Evolutionary conservation across 176 grass and related monocot genomes (phyloP).

Genomic region (Urochloa ruziziensis): DNA sequence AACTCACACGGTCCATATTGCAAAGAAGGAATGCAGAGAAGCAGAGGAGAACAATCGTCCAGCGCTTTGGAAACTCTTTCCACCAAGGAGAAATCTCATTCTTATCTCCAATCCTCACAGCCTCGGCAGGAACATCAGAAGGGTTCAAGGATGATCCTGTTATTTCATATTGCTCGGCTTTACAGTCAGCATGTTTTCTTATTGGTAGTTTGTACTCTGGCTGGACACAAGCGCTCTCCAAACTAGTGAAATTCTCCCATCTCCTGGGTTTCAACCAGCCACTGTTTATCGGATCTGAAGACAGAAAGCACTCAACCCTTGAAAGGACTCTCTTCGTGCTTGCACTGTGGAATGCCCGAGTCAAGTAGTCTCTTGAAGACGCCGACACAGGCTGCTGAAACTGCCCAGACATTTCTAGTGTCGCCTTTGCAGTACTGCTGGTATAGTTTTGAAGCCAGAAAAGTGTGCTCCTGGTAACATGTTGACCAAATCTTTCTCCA

Average conservation of each 20-base stretch:
- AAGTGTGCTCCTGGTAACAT: conserved; percentile 36
- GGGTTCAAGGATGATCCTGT: conserved; percentile 50
- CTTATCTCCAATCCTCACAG: conserved; percentile 43
- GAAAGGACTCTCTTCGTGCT: conserved; percentile 31
- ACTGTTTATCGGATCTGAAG: conserved; percentile 40
- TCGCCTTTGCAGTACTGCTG: conserved; percentile 13
- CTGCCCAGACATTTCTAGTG: neutral
- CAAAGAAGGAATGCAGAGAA: conserved; percentile 92
- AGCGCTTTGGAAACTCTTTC: conserved; percentile 80
- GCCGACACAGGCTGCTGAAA: conserved; percentile 9
- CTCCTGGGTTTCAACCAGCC: conserved; percentile 58
- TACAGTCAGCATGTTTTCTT: conserved; percentile 61
- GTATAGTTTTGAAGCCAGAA: conserved; percentile 26
- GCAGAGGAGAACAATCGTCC: conserved; percentile 75
- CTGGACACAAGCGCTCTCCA: conserved; percentile 19
- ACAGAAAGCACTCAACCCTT: conserved; percentile 51
- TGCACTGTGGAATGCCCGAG: conserved; percentile 2
- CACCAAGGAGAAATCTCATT: conserved; percentile 59
- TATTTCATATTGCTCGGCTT: conserved; percentile 68
- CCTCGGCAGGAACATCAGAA: conserved; percentile 51
- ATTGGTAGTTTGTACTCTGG: conserved; percentile 27
- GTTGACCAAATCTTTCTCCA: conserved; percentile 28
- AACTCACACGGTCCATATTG: conserved; percentile 96
- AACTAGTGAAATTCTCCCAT: conserved; percentile 28
- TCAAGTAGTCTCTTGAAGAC: conserved; percentile 8